Conservation (phyloP, 345 rosid genomes). For the Mallotus nudiflorus region DNA sequence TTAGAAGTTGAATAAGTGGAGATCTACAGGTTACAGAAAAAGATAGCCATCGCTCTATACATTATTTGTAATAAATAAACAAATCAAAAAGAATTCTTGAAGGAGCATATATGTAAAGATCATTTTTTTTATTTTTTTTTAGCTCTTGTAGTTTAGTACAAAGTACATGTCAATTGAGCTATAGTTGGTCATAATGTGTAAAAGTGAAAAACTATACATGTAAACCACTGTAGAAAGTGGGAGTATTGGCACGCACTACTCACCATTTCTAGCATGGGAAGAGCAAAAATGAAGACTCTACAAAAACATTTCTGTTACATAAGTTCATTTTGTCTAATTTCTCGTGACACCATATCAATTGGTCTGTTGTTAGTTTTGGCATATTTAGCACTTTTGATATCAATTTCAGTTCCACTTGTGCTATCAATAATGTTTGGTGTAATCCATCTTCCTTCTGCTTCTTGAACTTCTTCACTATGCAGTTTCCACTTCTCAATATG, state of each 20-base stretch:
- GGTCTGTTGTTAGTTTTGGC: constrained; percentile 21
- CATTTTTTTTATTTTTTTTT: too few species aligned
- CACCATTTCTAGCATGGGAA: constrained; percentile 21
- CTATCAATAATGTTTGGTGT: constrained; percentile 13
- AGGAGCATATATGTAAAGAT: too few species aligned
- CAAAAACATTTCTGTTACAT: constrained; percentile 14
- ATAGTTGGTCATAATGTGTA: too few species aligned
- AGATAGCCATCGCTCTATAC: too few species aligned
- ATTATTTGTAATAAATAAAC: too few species aligned
- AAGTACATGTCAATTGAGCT: too few species aligned
- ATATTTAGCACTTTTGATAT: constrained; percentile 24
- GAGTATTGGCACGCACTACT: not conserved
- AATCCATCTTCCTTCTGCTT: constrained; percentile 8
- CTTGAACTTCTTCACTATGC: constrained; percentile 27
- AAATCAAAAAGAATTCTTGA: too few species aligned
- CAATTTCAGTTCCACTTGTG: constrained; percentile 26
- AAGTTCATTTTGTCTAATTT: constrained; percentile 23
- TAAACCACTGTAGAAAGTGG: not conserved
- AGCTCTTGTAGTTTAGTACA: too few species aligned
- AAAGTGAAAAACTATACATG: too few species aligned
- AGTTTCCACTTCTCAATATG: constrained; percentile 25
- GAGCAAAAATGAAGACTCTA: constrained; percentile 28
- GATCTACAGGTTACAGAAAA: too few species aligned
- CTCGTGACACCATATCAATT: constrained; percentile 34
- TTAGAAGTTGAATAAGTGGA: too few species aligned